Conservation (phyloP, 2,329 filamentous ascomycete species). For the Colletotrichum endophyticum region DNA sequence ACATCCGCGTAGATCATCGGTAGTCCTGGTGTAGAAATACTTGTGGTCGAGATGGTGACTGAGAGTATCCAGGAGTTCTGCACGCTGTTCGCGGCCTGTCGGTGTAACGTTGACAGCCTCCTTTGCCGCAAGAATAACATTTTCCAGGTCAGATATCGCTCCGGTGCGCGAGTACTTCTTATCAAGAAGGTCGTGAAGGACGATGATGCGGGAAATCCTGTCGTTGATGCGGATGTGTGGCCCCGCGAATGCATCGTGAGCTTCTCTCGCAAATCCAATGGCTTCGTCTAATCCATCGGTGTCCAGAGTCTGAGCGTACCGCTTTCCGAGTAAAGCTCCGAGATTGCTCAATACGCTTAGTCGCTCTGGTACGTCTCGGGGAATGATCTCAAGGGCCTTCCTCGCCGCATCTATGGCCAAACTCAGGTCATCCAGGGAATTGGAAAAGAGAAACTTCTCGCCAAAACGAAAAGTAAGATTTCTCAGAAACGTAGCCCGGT, state of each 20-base stretch:
- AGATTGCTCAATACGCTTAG: background rate
- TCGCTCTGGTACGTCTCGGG: background rate
- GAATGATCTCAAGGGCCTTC: background rate
- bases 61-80: background rate
- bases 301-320: background rate
- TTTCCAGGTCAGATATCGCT: background rate
- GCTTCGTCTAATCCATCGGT: background rate
- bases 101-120: background rate
- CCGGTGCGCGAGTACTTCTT: background rate
- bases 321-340: background rate
- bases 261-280: background rate
- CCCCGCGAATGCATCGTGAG: background rate
- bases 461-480: background rate
- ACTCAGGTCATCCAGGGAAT: fast-evolving
- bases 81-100: background rate
- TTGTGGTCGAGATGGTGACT: background rate
- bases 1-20: background rate
- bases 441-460: background rate
- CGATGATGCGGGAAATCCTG: background rate
- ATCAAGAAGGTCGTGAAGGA: background rate
- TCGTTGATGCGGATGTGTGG: background rate
- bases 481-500: background rate
- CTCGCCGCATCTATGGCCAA: fast-evolving
- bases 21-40: background rate
- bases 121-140: background rate